These are phyloP conservation scores for Sonneratia alba DNA, from an alignment of 345 rosid species.

Conservation along the genomic window DNA sequence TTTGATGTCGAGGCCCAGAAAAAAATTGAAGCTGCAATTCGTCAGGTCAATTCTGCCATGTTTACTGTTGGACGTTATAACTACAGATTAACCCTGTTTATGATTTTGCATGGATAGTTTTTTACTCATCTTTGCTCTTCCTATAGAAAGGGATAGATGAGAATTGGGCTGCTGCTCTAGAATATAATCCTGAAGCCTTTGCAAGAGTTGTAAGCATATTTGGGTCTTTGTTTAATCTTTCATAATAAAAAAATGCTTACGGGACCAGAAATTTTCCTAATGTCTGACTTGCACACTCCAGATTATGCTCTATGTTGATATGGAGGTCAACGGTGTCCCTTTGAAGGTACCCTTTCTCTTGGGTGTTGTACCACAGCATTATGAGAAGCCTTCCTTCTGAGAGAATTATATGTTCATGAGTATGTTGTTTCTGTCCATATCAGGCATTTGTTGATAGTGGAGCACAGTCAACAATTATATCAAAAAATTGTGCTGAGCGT, in stretches of 20 bases:
- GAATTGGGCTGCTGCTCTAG: constrained; percentile 98
- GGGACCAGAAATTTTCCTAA: constrained; percentile 6
- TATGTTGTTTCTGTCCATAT: constrained; percentile 11
- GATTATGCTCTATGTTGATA: constrained; percentile 95
- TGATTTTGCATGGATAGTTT: background rate
- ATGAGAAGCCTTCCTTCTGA: background rate
- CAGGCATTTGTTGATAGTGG: constrained; percentile 99
- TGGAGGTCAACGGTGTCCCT: constrained; percentile 96
- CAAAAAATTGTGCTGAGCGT: constrained; percentile 95
- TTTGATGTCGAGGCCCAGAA: constrained; percentile 93
- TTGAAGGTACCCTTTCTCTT: constrained; percentile 49
- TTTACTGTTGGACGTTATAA: constrained; percentile 7
- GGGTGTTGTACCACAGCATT: background rate
- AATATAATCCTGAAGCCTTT: constrained; percentile 94
- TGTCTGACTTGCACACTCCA: constrained; percentile 23
- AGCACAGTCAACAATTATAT: constrained; percentile 96
- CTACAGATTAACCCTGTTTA: background rate
- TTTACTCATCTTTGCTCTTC: background rate
- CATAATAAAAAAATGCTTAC: background rate
- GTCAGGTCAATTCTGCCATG: constrained; percentile 50
- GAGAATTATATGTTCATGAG: constrained; percentile 1
- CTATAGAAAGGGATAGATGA: constrained; percentile 97
- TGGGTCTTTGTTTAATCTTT: constrained; percentile 2
- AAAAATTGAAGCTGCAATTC: constrained; percentile 97
- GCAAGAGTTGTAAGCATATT: constrained; percentile 87